These are phyloP conservation scores for Phytophthora fragariaefolia DNA, from an alignment of 352 stramenopile species.

Conservation along the genomic window DNA sequence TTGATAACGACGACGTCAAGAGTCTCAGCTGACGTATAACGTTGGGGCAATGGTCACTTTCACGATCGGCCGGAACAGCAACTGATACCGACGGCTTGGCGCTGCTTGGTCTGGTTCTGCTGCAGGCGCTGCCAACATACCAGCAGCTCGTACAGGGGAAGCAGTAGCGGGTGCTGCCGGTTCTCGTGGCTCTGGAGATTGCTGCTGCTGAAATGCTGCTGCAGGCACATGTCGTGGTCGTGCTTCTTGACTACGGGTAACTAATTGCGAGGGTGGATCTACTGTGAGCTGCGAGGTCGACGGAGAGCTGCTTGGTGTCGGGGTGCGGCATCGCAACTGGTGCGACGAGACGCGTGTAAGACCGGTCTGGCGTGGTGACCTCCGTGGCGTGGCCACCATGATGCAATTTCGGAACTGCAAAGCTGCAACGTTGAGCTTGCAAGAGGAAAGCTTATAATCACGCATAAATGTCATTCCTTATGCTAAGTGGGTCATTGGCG, in stretches of 20 bases:
- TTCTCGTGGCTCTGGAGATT: background rate
- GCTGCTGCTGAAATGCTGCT: background rate
- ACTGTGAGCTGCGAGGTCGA: background rate
- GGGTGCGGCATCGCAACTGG: background rate
- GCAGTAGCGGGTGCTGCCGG: background rate
- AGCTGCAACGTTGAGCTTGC: no score
- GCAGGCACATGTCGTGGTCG: background rate
- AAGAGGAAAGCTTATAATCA: background rate
- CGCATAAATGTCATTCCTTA: no score
- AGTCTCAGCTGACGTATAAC: background rate
- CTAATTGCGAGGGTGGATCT: background rate
- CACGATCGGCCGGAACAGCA: slow-evolving; percentile 9
- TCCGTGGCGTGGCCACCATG: background rate
- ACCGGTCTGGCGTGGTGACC: no score
- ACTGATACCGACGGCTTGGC: background rate
- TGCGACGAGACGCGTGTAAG: background rate
- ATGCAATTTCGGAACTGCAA: background rate
- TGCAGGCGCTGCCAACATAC: background rate
- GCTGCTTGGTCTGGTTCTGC: background rate
- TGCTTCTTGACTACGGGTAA: background rate
- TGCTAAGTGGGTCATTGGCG: no score
- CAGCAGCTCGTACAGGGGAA: background rate
- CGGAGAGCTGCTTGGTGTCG: background rate
- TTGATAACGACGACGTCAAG: background rate
- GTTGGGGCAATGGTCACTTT: slow-evolving; percentile 5